Evolutionary conservation across 2,329 filamentous ascomycete genomes (phyloP).

Genomic region (Colletotrichum viniferum): DNA sequence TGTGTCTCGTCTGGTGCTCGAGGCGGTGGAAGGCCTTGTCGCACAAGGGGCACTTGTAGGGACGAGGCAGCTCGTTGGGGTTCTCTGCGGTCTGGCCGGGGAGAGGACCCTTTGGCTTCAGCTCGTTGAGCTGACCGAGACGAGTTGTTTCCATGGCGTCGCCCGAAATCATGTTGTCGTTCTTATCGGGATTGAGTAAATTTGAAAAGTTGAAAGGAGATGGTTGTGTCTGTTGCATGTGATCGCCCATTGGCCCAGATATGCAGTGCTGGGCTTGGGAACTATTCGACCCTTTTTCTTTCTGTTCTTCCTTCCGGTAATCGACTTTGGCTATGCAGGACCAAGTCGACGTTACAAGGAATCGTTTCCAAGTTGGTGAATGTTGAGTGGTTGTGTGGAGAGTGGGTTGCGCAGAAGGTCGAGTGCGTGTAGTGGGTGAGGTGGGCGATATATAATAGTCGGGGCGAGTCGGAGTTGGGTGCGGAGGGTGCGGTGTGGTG

Average conservation of each 20-base stretch:
- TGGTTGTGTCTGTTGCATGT: slow-evolving; percentile 73
- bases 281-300: not conserved
- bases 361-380: not conserved
- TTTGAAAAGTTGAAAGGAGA: slow-evolving; percentile 78
- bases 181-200: slow-evolving; percentile 66
- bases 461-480: not conserved
- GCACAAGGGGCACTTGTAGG: slow-evolving; percentile 98
- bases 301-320: not conserved
- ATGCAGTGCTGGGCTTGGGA: slow-evolving; percentile 2
- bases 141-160: slow-evolving; percentile 18
- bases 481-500: not conserved
- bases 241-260: slow-evolving; percentile 45
- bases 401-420: not conserved
- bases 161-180: slow-evolving; percentile 12
- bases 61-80: slow-evolving; percentile 78
- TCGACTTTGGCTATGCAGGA: not conserved
- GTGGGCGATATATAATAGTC: slow-evolving; percentile 14
- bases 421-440: not conserved
- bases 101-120: slow-evolving; percentile 67
- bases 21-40: slow-evolving; percentile 98
- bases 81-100: slow-evolving; percentile 66
- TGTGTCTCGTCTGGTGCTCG: slow-evolving; percentile 90
- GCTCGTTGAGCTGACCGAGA: slow-evolving; percentile 17
- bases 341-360: not conserved
- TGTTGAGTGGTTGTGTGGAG: not conserved